Conservation (phyloP, 2,329 filamentous ascomycete species). For the Alternaria angustiovoidea region DNA sequence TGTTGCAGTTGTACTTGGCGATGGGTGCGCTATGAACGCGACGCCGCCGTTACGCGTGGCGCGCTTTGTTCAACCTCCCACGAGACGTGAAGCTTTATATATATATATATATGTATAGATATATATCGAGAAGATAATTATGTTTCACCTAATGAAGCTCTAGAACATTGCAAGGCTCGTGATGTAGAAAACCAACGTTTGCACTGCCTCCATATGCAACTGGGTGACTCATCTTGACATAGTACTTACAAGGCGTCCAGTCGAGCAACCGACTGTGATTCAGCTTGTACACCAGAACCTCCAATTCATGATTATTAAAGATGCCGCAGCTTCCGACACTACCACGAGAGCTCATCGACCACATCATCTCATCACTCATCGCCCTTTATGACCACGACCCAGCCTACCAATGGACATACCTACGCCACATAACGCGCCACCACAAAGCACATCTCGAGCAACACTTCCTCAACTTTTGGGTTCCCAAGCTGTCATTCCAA, state of each 20-base stretch:
- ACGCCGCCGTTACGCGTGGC: conserved; percentile 4
- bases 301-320: not conserved
- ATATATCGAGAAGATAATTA: not conserved
- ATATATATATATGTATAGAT: not conserved
- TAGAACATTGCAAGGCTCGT: not conserved
- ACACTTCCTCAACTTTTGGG: conserved; percentile 9
- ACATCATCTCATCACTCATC: conserved; percentile 12
- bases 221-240: not conserved
- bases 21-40: not conserved
- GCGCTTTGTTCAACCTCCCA: not conserved
- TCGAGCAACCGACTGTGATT: not conserved
- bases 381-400: conserved; percentile 8
- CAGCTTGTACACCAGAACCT: not conserved
- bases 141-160: too few species aligned
- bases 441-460: conserved; percentile 8
- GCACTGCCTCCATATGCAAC: not conserved
- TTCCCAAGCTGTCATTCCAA: not conserved
- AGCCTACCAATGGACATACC: conserved; percentile 14
- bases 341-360: conserved; percentile 13
- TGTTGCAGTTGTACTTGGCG: not conserved
- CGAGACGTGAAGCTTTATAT: not conserved
- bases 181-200: not conserved
- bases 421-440: conserved; percentile 11
- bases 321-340: not conserved
- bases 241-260: not conserved